Evolutionary conservation across 2,329 filamentous ascomycete genomes (phyloP).

Genomic region (Pseudocercospora cruenta): DNA sequence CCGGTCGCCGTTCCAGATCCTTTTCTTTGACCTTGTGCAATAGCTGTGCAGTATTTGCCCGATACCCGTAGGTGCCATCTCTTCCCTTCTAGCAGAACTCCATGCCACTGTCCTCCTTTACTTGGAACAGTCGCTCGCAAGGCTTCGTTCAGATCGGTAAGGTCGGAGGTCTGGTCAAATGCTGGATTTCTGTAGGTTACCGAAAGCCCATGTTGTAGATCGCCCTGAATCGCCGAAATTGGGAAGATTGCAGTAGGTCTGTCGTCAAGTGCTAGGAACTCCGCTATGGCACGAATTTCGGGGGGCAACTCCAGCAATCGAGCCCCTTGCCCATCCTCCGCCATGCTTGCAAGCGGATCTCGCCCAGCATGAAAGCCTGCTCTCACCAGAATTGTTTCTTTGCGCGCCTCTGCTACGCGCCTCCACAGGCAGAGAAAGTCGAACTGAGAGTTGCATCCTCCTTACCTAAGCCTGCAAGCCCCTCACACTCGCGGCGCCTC

Average conservation of each 20-base stretch:
- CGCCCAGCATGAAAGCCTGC: too few relatives aligned
- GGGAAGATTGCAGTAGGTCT: constrained; percentile 26
- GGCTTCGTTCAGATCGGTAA: constrained; percentile 13
- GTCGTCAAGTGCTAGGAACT: constrained; percentile 30
- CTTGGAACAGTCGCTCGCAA: constrained; percentile 11
- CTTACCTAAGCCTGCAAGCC: too few relatives aligned
- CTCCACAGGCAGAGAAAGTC: too few relatives aligned
- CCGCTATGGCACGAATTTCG: constrained; percentile 28
- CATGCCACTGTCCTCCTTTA: constrained; percentile 13
- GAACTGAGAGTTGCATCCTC: too few relatives aligned
- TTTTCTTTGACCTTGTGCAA: neutral
- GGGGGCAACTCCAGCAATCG: constrained; percentile 19
- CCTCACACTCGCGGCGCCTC: too few relatives aligned
- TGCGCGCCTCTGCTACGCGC: too few relatives aligned
- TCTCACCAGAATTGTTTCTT: too few relatives aligned
- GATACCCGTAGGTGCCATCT: constrained; percentile 25
- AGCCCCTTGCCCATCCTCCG: neutral
- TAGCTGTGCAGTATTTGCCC: constrained; percentile 18
- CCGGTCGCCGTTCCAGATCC: neutral
- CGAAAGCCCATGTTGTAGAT: neutral
- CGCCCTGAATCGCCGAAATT: neutral
- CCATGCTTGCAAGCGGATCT: neutral
- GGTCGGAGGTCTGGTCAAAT: constrained; percentile 15
- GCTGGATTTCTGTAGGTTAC: constrained; percentile 23
- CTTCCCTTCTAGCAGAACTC: constrained; percentile 16